A percentile compares a stretch with the other conserved stretches of the same genome.
phyloP scores from a whole-genome alignment of 1,284 basidiomycete species.

The Golubevia sp. region DNA sequence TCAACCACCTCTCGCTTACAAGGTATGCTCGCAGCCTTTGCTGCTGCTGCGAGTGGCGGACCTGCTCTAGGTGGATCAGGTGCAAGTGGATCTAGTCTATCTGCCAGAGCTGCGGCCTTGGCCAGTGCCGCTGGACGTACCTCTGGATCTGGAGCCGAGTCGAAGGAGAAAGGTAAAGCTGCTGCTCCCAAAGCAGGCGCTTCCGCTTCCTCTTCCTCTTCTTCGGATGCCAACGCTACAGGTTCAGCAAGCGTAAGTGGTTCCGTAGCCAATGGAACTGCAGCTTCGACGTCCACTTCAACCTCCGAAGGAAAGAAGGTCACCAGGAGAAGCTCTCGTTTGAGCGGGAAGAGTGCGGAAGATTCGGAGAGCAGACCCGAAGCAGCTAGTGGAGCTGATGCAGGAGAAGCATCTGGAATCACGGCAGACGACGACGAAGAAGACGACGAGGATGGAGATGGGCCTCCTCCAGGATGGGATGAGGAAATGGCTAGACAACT shows the following conservation, averaged over 20 bases:
- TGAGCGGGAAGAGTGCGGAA: neutral
- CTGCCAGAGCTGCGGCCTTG: neutral
- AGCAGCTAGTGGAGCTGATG: neutral
- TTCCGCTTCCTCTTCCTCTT: neutral
- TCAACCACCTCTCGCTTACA: neutral
- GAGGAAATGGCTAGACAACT: neutral
- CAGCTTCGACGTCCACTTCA: slow-evolving; percentile 2
- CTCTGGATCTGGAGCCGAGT: slow-evolving; percentile 1
- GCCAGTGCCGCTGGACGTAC: slow-evolving; percentile 6
- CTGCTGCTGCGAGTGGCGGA: slow-evolving; percentile 10
- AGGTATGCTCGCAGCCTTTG: slow-evolving; percentile 2
- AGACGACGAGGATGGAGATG: slow-evolving; percentile 7
- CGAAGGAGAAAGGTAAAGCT: neutral
- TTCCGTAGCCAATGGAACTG: neutral
- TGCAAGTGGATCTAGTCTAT: neutral
- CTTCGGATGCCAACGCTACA: neutral
- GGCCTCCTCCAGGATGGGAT: neutral
- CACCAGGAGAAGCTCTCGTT: neutral
- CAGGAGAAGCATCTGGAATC: neutral
- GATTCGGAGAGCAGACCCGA: neutral
- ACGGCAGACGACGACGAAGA: neutral
- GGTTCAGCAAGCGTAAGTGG: slow-evolving; percentile 10
- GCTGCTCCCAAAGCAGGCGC: slow-evolving; percentile 8
- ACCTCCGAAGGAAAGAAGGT: neutral
- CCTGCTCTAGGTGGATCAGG: slow-evolving; percentile 8